A percentile compares a stretch with the other conserved stretches of the same genome.
Conservation (phyloP, 306 rosid species). For the Rosa multiflora region DNA sequence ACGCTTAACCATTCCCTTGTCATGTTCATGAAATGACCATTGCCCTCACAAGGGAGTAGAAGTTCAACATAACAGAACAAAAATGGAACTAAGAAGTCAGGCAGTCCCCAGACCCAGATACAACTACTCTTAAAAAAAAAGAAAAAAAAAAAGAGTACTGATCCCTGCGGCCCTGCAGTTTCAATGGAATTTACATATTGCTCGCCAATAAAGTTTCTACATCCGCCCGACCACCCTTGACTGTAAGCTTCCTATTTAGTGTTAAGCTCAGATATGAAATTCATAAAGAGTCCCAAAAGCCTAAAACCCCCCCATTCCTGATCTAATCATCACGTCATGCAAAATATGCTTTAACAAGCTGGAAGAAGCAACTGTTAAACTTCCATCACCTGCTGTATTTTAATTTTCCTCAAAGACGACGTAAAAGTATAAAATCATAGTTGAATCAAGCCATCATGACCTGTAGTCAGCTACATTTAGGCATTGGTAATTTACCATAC, state of each 20-base stretch:
- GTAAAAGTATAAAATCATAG: not conserved
- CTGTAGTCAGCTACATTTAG: not conserved
- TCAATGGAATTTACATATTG: not conserved
- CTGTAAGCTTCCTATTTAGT: not conserved
- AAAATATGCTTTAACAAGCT: not conserved
- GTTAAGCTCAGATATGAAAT: not conserved
- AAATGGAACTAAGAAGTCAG: too few species aligned
- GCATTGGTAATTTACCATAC: not conserved
- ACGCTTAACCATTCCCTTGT: not conserved
- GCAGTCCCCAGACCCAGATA: not conserved
- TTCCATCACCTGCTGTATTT: not conserved
- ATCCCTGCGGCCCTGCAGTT: not conserved
- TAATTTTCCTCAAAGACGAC: not conserved
- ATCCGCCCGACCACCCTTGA: not conserved
- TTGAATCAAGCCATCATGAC: not conserved
- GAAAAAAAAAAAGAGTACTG: not conserved
- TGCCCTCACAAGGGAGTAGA: not conserved
- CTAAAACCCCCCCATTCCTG: not conserved
- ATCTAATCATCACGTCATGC: conserved; percentile 1
- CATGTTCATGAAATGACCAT: not conserved
- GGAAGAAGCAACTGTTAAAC: not conserved
- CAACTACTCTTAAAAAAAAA: not conserved
- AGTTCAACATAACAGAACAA: not conserved
- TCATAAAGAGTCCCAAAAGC: not conserved
- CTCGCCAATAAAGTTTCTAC: not conserved